These are phyloP conservation scores for Leptosphaerulina australis DNA, from an alignment of 2,329 filamentous ascomycete genomes.

Conservation along the genomic window DNA sequence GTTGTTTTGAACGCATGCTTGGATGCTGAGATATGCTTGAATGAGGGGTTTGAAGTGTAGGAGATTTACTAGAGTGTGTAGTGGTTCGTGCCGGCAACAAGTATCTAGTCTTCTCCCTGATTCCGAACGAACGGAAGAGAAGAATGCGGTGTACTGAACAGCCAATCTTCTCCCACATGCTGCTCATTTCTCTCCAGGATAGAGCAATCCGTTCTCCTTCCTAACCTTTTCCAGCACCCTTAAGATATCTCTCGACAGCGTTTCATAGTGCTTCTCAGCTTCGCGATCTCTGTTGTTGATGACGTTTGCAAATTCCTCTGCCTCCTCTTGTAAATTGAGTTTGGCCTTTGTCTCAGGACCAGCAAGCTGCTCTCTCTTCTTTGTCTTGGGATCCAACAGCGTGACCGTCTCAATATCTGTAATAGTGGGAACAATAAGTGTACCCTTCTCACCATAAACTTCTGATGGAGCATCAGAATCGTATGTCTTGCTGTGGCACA, in stretches of 20 bases:
- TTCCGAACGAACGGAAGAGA: background rate
- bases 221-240: slow-evolving; percentile 53
- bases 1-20: background rate
- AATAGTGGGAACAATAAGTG: slow-evolving; percentile 52
- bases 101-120: background rate
- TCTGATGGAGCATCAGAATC: slow-evolving; percentile 53
- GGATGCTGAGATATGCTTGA: background rate
- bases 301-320: slow-evolving; percentile 54
- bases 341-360: slow-evolving; percentile 44
- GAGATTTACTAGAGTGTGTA: background rate
- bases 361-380: slow-evolving; percentile 50
- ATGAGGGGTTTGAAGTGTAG: background rate
- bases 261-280: slow-evolving; percentile 49
- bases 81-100: background rate
- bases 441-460: slow-evolving; percentile 57
- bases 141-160: background rate
- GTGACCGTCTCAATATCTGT: slow-evolving; percentile 54
- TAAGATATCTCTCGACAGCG: slow-evolving; percentile 51
- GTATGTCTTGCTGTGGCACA: slow-evolving; percentile 53
- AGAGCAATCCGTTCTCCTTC: slow-evolving; percentile 53
- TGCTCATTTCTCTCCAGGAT: slow-evolving; percentile 15
- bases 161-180: background rate
- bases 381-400: slow-evolving; percentile 52
- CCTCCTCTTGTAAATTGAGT: slow-evolving; percentile 57
- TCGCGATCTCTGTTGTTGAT: slow-evolving; percentile 49